A percentile compares a stretch with the other conserved stretches of the same genome.
Conservation (phyloP, 2,329 filamentous ascomycete species). For the Orbilia quercus region DNA sequence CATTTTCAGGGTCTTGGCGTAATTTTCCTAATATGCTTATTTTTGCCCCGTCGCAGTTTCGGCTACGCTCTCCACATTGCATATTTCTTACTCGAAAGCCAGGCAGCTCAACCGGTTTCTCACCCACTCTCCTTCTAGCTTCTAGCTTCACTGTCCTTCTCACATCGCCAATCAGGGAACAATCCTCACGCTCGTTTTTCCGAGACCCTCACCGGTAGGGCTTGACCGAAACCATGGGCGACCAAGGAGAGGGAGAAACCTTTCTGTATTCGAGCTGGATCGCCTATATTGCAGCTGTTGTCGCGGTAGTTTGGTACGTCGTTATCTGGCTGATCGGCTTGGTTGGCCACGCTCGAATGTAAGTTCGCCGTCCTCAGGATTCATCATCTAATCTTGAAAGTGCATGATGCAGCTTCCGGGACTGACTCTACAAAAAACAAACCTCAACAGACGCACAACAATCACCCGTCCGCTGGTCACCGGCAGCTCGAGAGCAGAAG, state of each 20-base stretch:
- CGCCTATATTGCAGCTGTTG: constrained; percentile 63
- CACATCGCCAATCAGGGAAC: constrained; percentile 22
- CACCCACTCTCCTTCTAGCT: constrained; percentile 1
- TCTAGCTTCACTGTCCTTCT: constrained; percentile 17
- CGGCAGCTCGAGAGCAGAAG: constrained; percentile 37
- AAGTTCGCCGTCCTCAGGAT: constrained; percentile 59
- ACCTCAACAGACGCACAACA: constrained; percentile 33
- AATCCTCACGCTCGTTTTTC: constrained; percentile 36
- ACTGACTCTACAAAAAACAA: constrained; percentile 8
- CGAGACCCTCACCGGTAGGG: constrained; percentile 14
- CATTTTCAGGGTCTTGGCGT: constrained; percentile 15
- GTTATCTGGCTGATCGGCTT: constrained; percentile 69
- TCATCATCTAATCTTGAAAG: no score
- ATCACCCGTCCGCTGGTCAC: constrained; percentile 38
- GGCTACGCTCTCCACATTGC: constrained; percentile 35
- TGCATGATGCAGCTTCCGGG: not conserved
- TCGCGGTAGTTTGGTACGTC: constrained; percentile 69
- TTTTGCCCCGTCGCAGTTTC: constrained; percentile 36
- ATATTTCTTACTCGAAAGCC: not conserved
- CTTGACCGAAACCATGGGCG: constrained; percentile 25
- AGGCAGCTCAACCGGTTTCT: constrained; percentile 7
- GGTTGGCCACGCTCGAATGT: constrained; percentile 73
- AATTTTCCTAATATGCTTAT: constrained; percentile 22
- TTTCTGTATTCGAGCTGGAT: constrained; percentile 33
- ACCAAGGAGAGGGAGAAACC: constrained; percentile 23